These are phyloP conservation scores for Akanthomyces uredinophilus DNA, from an alignment of 2,329 filamentous ascomycete genomes.

Conservation along the genomic window DNA sequence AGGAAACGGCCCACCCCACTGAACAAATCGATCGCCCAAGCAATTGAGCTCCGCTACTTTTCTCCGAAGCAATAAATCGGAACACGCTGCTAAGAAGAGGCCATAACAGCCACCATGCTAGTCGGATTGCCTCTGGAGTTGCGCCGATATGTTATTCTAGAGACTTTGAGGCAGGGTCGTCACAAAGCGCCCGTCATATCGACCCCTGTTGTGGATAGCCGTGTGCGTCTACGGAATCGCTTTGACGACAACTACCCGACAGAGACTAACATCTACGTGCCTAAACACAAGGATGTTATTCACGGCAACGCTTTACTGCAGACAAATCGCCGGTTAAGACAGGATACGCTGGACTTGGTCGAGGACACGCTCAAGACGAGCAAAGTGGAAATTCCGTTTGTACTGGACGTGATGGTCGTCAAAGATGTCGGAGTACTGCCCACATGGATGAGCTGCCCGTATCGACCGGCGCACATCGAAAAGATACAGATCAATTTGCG, in stretches of 20 bases:
- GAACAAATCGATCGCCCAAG: too few relatives aligned
- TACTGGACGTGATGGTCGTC: neutral
- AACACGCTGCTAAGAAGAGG: neutral
- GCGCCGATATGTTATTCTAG: neutral
- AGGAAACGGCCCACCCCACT: too few relatives aligned
- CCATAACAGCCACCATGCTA: neutral
- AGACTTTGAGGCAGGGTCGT: neutral
- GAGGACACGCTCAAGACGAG: neutral
- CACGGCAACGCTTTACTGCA: neutral
- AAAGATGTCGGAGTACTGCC: conserved; percentile 1
- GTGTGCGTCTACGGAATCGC: neutral
- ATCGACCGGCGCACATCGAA: neutral
- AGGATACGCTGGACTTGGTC: neutral
- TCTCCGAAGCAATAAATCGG: too few relatives aligned
- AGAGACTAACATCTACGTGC: conserved; percentile 6
- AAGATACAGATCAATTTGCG: neutral
- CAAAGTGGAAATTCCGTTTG: neutral
- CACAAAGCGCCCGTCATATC: neutral
- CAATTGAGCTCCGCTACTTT: too few relatives aligned
- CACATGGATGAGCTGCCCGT: conserved; percentile 3
- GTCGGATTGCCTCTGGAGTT: neutral
- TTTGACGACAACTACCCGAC: neutral
- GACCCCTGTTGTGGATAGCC: neutral
- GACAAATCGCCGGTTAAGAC: neutral
- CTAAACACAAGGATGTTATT: neutral